Conservation (phyloP, 345 rosid species). For the Punica granatum region DNA sequence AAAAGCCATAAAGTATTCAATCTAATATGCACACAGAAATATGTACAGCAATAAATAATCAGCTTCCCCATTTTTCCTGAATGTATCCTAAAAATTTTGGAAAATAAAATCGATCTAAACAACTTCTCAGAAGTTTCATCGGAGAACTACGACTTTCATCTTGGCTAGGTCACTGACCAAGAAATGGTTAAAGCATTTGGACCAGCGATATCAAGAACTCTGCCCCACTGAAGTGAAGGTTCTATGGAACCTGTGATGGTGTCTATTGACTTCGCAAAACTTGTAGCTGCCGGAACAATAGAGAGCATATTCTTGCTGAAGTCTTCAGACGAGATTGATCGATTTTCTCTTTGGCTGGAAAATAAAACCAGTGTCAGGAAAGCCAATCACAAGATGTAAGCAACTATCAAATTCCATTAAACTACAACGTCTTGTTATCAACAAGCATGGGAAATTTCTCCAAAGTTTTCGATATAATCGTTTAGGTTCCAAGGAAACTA, state of each 20-base stretch:
- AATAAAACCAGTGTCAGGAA: neutral
- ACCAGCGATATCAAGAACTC: neutral
- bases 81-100: no score
- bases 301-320: neutral
- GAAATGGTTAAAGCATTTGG: no score
- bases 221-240: neutral
- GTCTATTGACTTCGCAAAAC: neutral
- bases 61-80: neutral
- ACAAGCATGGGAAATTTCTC: neutral
- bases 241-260: neutral
- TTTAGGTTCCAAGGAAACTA: neutral
- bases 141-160: neutral
- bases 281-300: neutral
- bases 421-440: neutral
- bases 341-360: slow-evolving; percentile 20
- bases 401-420: neutral
- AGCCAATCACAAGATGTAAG: no score
- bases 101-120: no score
- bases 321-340: slow-evolving; percentile 10
- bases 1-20: no score
- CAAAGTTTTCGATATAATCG: neutral
- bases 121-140: neutral
- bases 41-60: no score
- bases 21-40: no score
- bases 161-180: neutral